Evolutionary conservation across 805 yeast genomes (phyloP), one percentile per base, ranked within the genome.

Genomic region (Schwanniomyces vanrijiae): DNA sequence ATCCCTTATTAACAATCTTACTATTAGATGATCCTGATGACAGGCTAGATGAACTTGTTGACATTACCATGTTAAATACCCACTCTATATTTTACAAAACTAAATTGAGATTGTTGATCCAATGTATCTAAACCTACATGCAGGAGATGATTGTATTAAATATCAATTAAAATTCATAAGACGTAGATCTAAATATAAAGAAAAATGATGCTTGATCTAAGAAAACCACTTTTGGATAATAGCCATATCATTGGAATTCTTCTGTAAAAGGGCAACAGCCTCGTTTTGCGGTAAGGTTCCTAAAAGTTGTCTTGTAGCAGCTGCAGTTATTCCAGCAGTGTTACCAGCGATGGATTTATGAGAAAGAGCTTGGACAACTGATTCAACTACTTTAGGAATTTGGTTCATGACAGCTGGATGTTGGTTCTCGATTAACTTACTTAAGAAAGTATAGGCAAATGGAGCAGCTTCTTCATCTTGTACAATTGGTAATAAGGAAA

Each of bases 381-480:
- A 71, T 45, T 85, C 88, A 35, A 90, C 79, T 9, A 84, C 80
- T 51, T 78, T 75, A 13, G 86, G 83, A 5, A 82, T 65, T 50
- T 83, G 83, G n/a, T 62, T 62, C 16, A 68, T 61, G 29, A 88
- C 79, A 3, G 78, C 71, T 1, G 69, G 61, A 51, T 89, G 90
- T 44, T 80, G 77, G 44, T 76, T 77, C 43, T 84, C 84, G 37
- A 90, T 84, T 59, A 91, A 72, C 50, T 85, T 86, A 7, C 83
- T 71, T 53, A 91, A 72, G 62, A 89, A 91, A 55, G 78, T 75
- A 69, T 90, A 94, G 16, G 89, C 83, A 64, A 78, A 89, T 13
- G 90, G 83, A 3, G 97, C 97, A 4, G 96, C 96, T 55, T 88
- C 94, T 37, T 83, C 86, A 64, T 94, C 97, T 55, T 82, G 86